phyloP scores from a whole-genome alignment of 345 rosid species.

The Murraya paniculata region DNA sequence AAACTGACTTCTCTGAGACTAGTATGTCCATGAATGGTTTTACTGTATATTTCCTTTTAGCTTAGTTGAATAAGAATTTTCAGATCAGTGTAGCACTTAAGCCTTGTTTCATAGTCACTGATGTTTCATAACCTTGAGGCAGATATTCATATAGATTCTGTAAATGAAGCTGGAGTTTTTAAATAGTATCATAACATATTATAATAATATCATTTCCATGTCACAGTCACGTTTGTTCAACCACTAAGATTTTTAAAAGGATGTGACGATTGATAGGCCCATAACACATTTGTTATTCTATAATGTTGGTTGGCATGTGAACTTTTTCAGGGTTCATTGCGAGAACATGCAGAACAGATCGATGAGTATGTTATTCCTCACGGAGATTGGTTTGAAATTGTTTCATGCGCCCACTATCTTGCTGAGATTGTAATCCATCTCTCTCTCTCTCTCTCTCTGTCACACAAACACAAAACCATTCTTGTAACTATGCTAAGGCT shows the following conservation, averaged over 20 bases:
- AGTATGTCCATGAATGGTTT: not conserved
- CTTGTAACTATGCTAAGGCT: not conserved
- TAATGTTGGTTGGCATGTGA: not conserved
- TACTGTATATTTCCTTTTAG: not conserved
- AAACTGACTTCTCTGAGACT: not conserved
- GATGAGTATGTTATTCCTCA: conserved; percentile 49
- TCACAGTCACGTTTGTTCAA: not conserved
- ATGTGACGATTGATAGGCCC: not conserved
- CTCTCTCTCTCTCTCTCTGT: conserved; percentile 7
- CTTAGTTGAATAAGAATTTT: not conserved
- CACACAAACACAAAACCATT: not conserved
- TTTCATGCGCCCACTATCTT: conserved; percentile 72
- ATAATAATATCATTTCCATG: not conserved
- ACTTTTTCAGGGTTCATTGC: conserved; percentile 49
- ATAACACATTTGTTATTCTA: not conserved
- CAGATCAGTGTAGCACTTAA: not conserved
- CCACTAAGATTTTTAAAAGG: not conserved
- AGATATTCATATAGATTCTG: not conserved
- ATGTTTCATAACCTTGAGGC: not conserved
- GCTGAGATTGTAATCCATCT: conserved; percentile 67
- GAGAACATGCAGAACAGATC: conserved; percentile 31
- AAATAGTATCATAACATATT: not conserved
- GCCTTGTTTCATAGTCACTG: not conserved
- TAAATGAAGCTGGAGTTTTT: not conserved
- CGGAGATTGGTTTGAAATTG: conserved; percentile 84